A percentile compares a stretch with the other conserved stretches of the same genome.
Conservation (phyloP, 73 alveolate species). For the Symbiodinium natans region DNA sequence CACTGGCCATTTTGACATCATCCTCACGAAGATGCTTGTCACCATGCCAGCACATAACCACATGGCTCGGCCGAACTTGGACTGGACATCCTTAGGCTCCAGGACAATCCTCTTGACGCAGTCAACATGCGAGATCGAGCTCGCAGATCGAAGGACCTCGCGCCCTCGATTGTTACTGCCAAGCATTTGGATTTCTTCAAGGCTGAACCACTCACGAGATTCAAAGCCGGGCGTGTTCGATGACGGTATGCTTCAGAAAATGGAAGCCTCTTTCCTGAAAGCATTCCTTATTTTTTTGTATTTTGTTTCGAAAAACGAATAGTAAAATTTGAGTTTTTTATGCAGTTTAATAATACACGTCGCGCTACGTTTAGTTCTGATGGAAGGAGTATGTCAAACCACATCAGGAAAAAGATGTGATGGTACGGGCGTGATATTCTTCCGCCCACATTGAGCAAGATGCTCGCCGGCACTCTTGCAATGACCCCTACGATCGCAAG, state of each 20-base stretch:
- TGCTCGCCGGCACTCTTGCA: background rate
- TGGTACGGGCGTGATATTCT: constrained; percentile 4
- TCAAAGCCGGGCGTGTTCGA: constrained; percentile 24
- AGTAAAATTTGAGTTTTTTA: background rate
- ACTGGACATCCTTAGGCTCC: constrained; percentile 5
- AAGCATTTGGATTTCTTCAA: constrained; percentile 18
- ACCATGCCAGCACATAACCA: background rate
- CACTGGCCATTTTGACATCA: constrained; percentile 17
- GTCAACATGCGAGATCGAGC: background rate
- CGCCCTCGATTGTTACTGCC: constrained; percentile 25
- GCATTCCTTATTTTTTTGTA: background rate
- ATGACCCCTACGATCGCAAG: background rate
- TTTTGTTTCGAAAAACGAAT: background rate
- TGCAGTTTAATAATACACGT: too few species aligned
- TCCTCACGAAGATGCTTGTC: background rate
- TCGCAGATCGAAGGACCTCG: background rate
- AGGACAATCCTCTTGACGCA: constrained; percentile 1
- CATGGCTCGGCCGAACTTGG: constrained; percentile 2
- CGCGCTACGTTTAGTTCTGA: too few species aligned
- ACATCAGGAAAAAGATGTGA: background rate
- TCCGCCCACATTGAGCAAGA: constrained; percentile 2
- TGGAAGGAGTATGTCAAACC: too few species aligned
- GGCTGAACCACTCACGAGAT: constrained; percentile 6
- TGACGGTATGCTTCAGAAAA: background rate
- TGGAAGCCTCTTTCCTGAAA: constrained; percentile 20